Base-by-base conservation (phyloP, 768 basidiomycete genomes). In the Boletus subparvulus region DNA sequence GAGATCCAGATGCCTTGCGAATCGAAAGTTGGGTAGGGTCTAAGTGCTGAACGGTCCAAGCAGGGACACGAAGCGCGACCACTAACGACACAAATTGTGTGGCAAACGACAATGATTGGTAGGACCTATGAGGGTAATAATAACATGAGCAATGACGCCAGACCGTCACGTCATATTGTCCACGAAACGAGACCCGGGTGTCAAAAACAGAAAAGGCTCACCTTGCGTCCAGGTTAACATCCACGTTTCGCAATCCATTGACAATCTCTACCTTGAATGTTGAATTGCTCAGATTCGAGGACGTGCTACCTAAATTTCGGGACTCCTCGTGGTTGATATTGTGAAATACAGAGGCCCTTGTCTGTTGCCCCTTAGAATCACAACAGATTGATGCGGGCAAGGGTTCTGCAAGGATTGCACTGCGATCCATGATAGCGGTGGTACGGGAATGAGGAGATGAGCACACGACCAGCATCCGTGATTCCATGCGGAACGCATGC, bases 1-100 rank as follows among this genome's bases (percentile, higher is more conserved):
- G 74, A 12, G 92, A 88, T 10, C 96, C 95, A 8, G 94, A 92
- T 24, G 95, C 88, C 68, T 89, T 94, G 68, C 78, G 79, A 61
- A 98, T 80, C 52, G 77, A 77, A 49, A 95, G 66, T 32, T 75
- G 71, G 44, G 79, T 70, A 35, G 82, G 72, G 33, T 74, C 73
- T 42, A 86, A 73, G n/a, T 43, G 57, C 45, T 73, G 75, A 3
- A 72, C 56, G 21, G 77, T 67, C 91, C 92, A 93, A 33, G 74
- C 75, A 21, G 83, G 81, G 4, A 88, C 75, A 45, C 77, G 77
- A 45, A 92, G 75, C 12, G 76, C 70, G 39, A 76, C 77, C 28
- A 88, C 62, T 48, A 87, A 78, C 49, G 80, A 76, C 33, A 88
- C 77, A 49, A 92, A 64, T 33, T 81, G 77, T 17, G 72, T 61